A percentile compares a stretch with the other conserved stretches of the same genome.
Conservation (phyloP, 192 early-diverging fungal species). For the Radiomyces spectabilis region DNA sequence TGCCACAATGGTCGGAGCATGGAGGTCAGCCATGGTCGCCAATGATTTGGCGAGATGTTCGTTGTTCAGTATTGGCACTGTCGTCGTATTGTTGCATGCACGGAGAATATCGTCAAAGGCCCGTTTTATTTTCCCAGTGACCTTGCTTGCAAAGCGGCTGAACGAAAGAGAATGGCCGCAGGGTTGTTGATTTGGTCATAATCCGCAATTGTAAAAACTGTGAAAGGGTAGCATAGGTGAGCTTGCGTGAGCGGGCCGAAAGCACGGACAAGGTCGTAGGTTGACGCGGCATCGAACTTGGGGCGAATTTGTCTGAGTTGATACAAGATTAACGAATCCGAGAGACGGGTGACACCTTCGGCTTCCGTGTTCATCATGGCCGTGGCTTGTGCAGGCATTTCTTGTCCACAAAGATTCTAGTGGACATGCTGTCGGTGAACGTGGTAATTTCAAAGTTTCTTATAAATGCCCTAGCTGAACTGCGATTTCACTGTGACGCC, state of each 20-base stretch:
- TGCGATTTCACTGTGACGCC: too few species aligned
- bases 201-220: neutral
- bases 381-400: neutral
- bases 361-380: neutral
- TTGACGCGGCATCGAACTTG: neutral
- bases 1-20: too few species aligned
- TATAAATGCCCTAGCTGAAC: too few species aligned
- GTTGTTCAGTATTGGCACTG: too few species aligned
- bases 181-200: neutral
- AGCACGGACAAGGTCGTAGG: neutral
- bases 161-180: neutral
- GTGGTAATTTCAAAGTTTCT: too few species aligned
- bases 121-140: too few species aligned
- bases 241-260: neutral
- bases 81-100: too few species aligned
- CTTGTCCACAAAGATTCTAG: neutral
- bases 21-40: too few species aligned
- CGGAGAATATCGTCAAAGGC: too few species aligned
- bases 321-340: neutral
- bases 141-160: too few species aligned
- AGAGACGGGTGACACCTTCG: neutral
- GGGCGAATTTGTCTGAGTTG: neutral
- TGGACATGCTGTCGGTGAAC: neutral
- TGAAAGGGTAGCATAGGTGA: neutral
- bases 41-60: too few species aligned